Evolutionary conservation across 768 basidiomycete species (phyloP), one percentile per base, ranked within the genome.

Genomic region (Coprinopsis marcescibilis): DNA sequence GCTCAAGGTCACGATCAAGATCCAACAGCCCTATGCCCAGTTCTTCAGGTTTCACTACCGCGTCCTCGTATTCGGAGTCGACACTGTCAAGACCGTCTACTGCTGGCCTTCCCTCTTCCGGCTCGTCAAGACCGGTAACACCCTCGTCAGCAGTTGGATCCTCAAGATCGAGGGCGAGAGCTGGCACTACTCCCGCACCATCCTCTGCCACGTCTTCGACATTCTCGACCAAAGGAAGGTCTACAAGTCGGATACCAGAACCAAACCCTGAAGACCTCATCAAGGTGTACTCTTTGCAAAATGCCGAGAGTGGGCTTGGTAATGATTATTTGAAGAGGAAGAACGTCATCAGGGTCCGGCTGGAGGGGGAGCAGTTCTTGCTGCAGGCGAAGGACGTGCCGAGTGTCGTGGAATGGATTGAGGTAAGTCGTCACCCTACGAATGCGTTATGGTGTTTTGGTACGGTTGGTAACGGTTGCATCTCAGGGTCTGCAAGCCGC

Each of bases 331-430:
- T 80, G 53, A 98, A 98, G 75, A 73, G 93, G 52, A 85, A 81
- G 70, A 89, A 98, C 62, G 95, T 98, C 36, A 92, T 98, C 26
- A 76, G 96, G 17, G 80, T 98, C 23, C 68, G 95, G 48, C 69
- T 92, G 53, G 92, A 96, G 62, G 96, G 95, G 11, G 90, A 98
- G 69, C 96, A 99, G 67, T 99, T 99, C 65, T 69, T 99, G 55
- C 57, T 99, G 55, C 95, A 99, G 66, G 89, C 89, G 2, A 78
- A 74, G 41, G 84, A 88, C 59, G 83, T 92, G 30, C 74, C 81
- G 35, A 80, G 81, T 21, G 94, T 97, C 1, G 89, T 98, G 45
- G 81, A 85, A 45, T 94, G 95, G 92, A 94, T 99, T 51, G 95
- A 99, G 82, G 90, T 91, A 70, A 58, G 29, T 45, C 40, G 54